Percentiles rank a stretch among this genome's conserved stretches.
phyloP scores from a whole-genome alignment of 495 filamentous ascomycete genomes.

The Bacidia gigantensis region DNA sequence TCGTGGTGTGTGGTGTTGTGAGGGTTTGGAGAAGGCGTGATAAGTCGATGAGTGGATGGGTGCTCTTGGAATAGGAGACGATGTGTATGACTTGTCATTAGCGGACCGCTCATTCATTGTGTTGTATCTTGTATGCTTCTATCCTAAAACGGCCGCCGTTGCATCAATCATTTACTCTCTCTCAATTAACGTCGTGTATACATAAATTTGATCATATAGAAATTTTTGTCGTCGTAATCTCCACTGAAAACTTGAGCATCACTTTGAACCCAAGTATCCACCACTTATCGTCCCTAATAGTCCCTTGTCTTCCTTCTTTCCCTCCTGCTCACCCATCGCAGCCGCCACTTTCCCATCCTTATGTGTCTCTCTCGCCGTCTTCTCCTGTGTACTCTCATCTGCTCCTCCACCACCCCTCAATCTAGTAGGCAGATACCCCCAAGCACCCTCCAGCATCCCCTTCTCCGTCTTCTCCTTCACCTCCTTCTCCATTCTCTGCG shows the following conservation, averaged over 20 bases:
- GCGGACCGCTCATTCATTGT: neutral
- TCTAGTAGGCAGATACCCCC: constrained; percentile 12
- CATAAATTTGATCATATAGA: too few species aligned
- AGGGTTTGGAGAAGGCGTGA: neutral
- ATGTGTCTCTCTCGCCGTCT: neutral
- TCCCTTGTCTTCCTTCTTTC: neutral
- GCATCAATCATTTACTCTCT: neutral
- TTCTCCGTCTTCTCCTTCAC: constrained; percentile 38
- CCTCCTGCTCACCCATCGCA: neutral
- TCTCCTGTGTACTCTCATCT: neutral
- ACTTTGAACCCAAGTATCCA: neutral
- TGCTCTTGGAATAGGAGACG: too few species aligned
- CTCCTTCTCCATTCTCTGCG: constrained; percentile 15
- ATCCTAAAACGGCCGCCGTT: neutral
- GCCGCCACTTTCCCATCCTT: neutral
- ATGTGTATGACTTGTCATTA: neutral
- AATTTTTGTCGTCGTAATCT: too few species aligned
- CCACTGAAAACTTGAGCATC: too few species aligned
- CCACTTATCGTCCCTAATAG: neutral
- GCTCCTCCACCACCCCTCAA: constrained; percentile 4
- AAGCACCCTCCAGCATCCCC: constrained; percentile 24
- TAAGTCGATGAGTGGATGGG: neutral
- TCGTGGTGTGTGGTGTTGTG: too few species aligned
- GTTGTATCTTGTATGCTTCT: neutral
- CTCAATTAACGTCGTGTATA: too few species aligned